Evolutionary conservation across 352 stramenopile genomes (phyloP).

Genomic region (Phytophthora megakarya): DNA sequence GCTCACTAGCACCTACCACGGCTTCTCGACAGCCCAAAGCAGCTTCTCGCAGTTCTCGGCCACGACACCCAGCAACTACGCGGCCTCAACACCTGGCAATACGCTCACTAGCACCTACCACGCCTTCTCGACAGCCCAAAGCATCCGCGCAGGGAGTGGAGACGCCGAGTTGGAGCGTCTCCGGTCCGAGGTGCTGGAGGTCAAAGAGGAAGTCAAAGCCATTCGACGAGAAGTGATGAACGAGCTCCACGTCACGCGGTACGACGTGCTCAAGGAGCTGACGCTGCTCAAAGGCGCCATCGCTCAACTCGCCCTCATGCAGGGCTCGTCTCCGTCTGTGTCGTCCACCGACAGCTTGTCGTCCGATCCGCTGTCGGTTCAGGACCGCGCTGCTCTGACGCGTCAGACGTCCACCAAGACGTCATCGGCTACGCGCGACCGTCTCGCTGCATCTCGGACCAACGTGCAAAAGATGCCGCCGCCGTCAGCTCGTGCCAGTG

Average conservation of each 20-base stretch:
- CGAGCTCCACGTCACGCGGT: constrained; percentile 80
- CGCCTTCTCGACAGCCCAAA: constrained; percentile 12
- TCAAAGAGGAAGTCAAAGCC: constrained; percentile 68
- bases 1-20: constrained; percentile 16
- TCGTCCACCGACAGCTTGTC: constrained; percentile 33
- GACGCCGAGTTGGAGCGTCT: constrained; percentile 45
- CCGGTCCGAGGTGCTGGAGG: constrained; percentile 55
- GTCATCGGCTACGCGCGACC: constrained; percentile 53
- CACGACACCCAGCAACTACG: constrained; percentile 30
- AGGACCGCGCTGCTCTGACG: constrained; percentile 51
- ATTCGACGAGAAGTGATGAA: constrained; percentile 86
- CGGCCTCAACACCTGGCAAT: constrained; percentile 24
- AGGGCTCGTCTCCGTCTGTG: constrained; percentile 12
- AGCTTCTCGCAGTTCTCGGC: constrained; percentile 42
- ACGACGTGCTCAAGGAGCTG: constrained; percentile 88
- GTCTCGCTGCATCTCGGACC: constrained; percentile 50
- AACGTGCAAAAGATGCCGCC: constrained; percentile 28
- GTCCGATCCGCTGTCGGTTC: constrained; percentile 41
- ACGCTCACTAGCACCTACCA: constrained; percentile 14
- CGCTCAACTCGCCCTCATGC: constrained; percentile 48
- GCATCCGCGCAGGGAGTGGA: background rate
- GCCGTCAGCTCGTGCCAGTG: constrained; percentile 22
- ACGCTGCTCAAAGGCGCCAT: constrained; percentile 82
- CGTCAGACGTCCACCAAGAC: constrained; percentile 54
- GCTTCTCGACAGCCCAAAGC: constrained; percentile 26